Conservation (phyloP, 2,329 filamentous ascomycete species). For the Mycocentrospora acerina region DNA sequence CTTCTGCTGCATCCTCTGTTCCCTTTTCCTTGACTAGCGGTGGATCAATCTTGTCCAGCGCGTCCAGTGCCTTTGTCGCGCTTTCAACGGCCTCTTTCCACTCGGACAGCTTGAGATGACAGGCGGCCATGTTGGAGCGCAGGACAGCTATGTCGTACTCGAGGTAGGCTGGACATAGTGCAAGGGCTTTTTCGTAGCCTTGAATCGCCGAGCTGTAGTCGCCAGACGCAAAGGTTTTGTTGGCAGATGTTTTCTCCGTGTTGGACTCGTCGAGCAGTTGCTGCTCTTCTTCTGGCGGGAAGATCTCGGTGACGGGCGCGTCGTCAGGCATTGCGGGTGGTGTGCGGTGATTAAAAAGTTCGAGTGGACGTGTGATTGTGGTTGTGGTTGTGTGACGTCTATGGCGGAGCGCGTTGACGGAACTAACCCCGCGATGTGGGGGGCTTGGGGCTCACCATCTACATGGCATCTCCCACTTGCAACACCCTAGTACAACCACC, state of each 20-base stretch:
- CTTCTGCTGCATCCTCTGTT: conserved; percentile 49
- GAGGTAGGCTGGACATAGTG: conserved; percentile 78
- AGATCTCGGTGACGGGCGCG: conserved; percentile 24
- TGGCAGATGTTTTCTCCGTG: conserved; percentile 72
- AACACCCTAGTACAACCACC: not conserved
- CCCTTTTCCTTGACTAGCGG: conserved; percentile 14
- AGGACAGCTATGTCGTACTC: conserved; percentile 87
- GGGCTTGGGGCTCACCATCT: conserved; percentile 3
- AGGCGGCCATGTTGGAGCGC: conserved; percentile 85
- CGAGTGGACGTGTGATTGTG: conserved; percentile 19
- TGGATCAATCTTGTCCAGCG: conserved; percentile 64
- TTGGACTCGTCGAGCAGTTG: conserved; percentile 71
- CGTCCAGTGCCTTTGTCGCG: conserved; percentile 72
- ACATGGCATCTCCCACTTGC: conserved; percentile 3
- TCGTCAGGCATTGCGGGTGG: conserved; percentile 5
- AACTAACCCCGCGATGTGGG: conserved; percentile 11
- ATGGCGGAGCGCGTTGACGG: no score
- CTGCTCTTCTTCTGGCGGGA: conserved; percentile 35
- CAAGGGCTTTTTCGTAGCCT: conserved; percentile 78
- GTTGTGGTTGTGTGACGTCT: conserved; percentile 6
- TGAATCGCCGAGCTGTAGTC: conserved; percentile 77
- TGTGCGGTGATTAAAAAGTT: no score
- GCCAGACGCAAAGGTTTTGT: conserved; percentile 71
- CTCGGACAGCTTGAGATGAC: conserved; percentile 78
- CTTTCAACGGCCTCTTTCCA: conserved; percentile 81